Evolutionary conservation across 192 early-diverging fungal species (phyloP), one percentile per base, ranked within the genome.

Genomic region (Gaertneriomyces sp.): DNA sequence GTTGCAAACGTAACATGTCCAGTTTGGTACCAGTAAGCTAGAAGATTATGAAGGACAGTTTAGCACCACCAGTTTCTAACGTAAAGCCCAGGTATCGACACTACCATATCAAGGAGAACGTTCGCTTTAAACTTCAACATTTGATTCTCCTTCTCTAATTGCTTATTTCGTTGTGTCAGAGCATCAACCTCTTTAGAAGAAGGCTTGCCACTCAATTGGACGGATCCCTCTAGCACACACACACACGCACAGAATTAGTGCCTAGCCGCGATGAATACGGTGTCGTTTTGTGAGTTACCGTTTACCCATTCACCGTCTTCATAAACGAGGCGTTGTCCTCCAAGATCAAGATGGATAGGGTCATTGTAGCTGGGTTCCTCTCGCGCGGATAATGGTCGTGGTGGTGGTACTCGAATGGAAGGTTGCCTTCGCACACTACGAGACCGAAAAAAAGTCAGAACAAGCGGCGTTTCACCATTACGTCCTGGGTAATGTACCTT

Each of bases 91-190:
- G 39, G 12, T 4, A 5, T 25, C 39, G 4, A 14, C 3, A 16
- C 39, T 56, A 56, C 54, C 54, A 56, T 56, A 47, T 76, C 75
- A n/a, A 64, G 67, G 54, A 78, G 50, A 12, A 78, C 64, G 14
- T 53, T 47, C 10, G 74, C 10, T 51, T 74, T 74, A 54, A 73
- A 71, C 44, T 63, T 66, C 16, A 78, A 57, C 33, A 72, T 25
- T 45, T 78, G 69, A 52, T 78, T 78, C 47, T 78, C 76, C 9
- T 45, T 72, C 52, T 78, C 76, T 7, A 78, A 47, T 53, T 58
- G 41, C 20, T 66, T 47, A 46, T 74, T 74, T 52, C 53, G 60
- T 42, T 74, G 72, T n/a, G 55, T n/a, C 8, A 78, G 17, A 17
- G 72, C 75, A 17, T 42, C 17, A 38, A 57, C 9, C 12, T 40